Base-by-base conservation (phyloP, 2,329 filamentous ascomycete species). In the Pseudovirgaria hyperparasitica region DNA sequence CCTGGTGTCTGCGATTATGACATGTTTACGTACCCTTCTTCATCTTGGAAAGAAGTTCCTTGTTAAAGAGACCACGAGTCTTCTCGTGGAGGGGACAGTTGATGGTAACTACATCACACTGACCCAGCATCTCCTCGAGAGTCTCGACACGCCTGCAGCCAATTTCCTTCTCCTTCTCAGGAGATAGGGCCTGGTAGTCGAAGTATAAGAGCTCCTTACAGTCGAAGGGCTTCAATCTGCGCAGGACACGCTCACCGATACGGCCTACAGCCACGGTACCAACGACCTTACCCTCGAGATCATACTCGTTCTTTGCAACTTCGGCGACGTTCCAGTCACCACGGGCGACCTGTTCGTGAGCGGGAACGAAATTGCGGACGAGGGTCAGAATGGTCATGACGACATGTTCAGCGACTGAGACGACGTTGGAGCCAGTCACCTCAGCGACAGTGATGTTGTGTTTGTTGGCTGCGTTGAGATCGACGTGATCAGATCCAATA, bases 171-270 rank as follows among this genome's bases (percentile, higher is more conserved):
- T 96, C 86, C 47, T 75, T 68, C 67, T 93, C 85, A 34, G 82
- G 52, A 34, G 63, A 69, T 40, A 98, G 70, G 27, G 87, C 85
- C 72, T 98, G 90, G 79, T 98, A 98, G 67, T 98, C 90, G 58
- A 82, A 96, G 81, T 98, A 98, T 39, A 96, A 74, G 26, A 98
- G 74, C 71, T 96, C 87, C 77, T 93, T 93, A 82, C 90, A 98
- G 70, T 93, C 87, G 54, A 98, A 98, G 42, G 86, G 67, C 76
- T 92, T 92, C 49, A 98, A 78, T 42, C 90, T 77, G 59, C 87
- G 81, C 45, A 98, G 75, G 32, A 98, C 90, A 63, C 90, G 86
- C 76, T 96, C 86, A 50, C 90, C 90, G 48, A 98, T 98, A 56
- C 90, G 84, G 57, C 90, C 90, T 37, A 96, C 86, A 50, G 82